Evolutionary conservation across 805 yeast genomes (phyloP), one percentile per base, ranked within the genome.

Genomic region (Candida coquimbonensis): DNA sequence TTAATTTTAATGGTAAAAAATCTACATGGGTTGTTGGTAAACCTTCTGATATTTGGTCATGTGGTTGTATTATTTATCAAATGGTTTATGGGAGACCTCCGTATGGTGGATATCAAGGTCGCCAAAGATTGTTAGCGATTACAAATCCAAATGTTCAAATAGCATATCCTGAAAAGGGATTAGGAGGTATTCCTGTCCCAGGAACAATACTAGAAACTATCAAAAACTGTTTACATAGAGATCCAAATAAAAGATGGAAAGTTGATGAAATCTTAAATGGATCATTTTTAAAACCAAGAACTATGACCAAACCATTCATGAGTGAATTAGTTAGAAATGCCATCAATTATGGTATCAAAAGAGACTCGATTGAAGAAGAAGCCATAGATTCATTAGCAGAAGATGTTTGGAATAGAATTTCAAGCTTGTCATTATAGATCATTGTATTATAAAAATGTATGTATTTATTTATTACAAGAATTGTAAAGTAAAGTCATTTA

Each of bases 11-110:
- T 29, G 56, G 62, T 16, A 51, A 59, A 16, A 60, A 56, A 38
- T 59, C 59, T 31, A 64, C 65, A 26, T 72, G 78, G 91, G 86
- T 79, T 62, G 95, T 90, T 11, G 97, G 98, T 1, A 83, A 82
- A 56, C 96, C 98, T 0, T 85, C 97, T 2, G 99, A 93, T 66
- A 81, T 93, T 14, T 93, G 99, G 99, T 89, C 98, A 19, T 86
- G 96, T 65, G 99, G 99, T 0, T 89, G 98, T 62, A 91, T 93
- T 4, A 70, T 93, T 1, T 91, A 89, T 64, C 98, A 93, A 63
- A 88, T 93, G 96, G 77, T 90, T 9, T 95, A 93, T 56, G 96
- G 96, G 0, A 75, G 75, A 49, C 91, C 97, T 2, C 99, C 99
- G 1, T 90, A 87, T 67, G 95, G 88, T 0, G 71, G 73, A 4